Conservation (phyloP, 352 stramenopile species). For the Globisporangium cederbergense region DNA sequence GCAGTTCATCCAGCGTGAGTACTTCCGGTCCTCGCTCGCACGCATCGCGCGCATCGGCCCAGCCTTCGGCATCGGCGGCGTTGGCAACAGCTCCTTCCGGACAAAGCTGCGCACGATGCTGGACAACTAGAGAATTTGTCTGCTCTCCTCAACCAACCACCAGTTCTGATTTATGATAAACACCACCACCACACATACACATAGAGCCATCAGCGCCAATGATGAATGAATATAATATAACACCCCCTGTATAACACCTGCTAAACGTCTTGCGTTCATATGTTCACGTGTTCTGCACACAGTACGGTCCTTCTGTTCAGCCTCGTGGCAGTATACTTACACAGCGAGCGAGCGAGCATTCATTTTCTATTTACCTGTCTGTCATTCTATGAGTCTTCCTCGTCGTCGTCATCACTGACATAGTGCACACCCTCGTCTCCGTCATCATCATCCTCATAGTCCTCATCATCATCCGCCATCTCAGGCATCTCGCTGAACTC, state of each 20-base stretch:
- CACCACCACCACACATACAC: not conserved
- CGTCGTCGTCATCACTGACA: conserved; percentile 14
- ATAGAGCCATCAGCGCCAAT: not conserved
- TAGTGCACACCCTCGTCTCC: conserved; percentile 13
- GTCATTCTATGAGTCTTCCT: conserved; percentile 8
- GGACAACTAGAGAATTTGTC: conserved; percentile 19
- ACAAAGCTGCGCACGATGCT: conserved; percentile 37
- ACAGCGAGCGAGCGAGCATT: conserved; percentile 6
- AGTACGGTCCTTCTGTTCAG: not conserved
- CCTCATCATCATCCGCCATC: conserved; percentile 38
- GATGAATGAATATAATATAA: conserved; percentile 4
- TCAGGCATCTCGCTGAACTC: conserved; percentile 63
- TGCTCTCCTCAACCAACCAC: not conserved
- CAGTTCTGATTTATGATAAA: conserved; percentile 10
- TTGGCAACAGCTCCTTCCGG: conserved; percentile 79
- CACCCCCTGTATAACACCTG: conserved; percentile 4
- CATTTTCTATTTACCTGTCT: conserved; percentile 26
- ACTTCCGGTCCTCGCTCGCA: conserved; percentile 78
- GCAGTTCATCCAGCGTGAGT: conserved; percentile 76
- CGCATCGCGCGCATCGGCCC: conserved; percentile 85
- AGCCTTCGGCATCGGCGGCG: conserved; percentile 87
- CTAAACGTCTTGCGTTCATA: not conserved
- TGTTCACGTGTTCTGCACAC: not conserved
- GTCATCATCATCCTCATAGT: conserved; percentile 30
- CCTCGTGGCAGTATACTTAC: not conserved